phyloP scores from a whole-genome alignment of 495 filamentous ascomycete species.

The Penicillium taxi region DNA sequence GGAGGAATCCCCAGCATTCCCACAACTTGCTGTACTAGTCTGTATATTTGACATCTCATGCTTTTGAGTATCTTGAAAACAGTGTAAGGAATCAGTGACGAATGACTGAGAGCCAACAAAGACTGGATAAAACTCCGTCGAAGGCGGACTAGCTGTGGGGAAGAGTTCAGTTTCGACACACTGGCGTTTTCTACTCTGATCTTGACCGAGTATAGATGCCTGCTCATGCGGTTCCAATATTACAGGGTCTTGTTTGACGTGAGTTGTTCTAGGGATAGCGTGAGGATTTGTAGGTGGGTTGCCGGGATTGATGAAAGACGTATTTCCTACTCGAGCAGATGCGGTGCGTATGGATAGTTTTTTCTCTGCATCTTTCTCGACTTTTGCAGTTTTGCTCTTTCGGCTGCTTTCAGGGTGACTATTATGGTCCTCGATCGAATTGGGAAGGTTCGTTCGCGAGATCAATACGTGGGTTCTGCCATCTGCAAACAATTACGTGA shows the following conservation, averaged over 20 bases:
- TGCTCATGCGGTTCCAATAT: conserved; percentile 1
- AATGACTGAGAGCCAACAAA: conserved; percentile 13
- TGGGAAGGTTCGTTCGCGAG: conserved; percentile 28
- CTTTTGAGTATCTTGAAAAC: no score
- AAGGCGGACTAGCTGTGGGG: conserved; percentile 11
- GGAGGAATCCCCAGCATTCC: no score
- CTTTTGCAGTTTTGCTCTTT: conserved; percentile 8
- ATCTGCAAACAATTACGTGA: conserved; percentile 8
- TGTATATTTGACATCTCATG: no score
- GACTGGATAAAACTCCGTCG: conserved; percentile 8
- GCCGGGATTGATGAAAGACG: conserved; percentile 1
- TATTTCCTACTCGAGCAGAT: neutral
- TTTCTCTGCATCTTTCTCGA: neutral
- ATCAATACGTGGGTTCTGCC: conserved; percentile 20
- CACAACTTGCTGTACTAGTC: no score
- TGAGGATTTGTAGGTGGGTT: neutral
- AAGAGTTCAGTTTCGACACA: conserved; percentile 10
- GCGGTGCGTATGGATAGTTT: conserved; percentile 1
- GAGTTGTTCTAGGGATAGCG: neutral
- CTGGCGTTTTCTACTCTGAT: conserved; percentile 19
- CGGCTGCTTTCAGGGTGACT: conserved; percentile 4
- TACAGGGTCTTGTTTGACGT: conserved; percentile 9
- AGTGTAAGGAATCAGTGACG: conserved; percentile 15
- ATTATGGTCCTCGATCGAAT: conserved; percentile 14
- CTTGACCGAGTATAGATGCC: conserved; percentile 9